Conservation (phyloP, 148 eudicot genomes). For the Vaccinium vitisidaea region DNA sequence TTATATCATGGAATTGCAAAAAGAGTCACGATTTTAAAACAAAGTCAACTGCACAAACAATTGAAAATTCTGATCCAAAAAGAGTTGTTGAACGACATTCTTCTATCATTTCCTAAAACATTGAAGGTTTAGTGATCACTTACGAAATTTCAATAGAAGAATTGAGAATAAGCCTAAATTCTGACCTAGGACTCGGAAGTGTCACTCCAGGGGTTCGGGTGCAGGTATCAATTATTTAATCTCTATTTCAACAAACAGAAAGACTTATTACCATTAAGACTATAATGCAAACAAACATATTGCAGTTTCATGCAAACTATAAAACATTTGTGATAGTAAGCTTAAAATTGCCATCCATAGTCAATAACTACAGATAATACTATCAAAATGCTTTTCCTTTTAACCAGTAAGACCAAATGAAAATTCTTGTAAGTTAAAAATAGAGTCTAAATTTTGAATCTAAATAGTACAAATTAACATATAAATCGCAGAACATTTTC, state of each 20-base stretch:
- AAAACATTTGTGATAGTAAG: neutral
- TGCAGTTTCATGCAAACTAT: neutral
- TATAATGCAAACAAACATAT: neutral
- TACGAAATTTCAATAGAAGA: neutral
- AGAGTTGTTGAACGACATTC: too few species aligned
- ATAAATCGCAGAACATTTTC: neutral
- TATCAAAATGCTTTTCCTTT: neutral
- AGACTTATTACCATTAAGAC: neutral
- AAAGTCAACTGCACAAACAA: too few species aligned
- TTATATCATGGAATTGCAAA: neutral
- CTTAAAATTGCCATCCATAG: neutral
- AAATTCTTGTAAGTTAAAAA: neutral
- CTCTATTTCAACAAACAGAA: neutral
- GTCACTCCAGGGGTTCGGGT: neutral
- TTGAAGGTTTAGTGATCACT: too few species aligned
- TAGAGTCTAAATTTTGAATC: neutral
- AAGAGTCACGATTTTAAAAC: neutral
- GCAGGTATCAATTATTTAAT: neutral
- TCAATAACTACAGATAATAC: neutral
- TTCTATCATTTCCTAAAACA: too few species aligned
- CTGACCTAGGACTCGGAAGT: neutral
- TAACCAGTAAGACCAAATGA: neutral
- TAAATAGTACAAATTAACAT: neutral
- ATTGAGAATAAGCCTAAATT: neutral
- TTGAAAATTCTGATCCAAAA: too few species aligned